Evolutionary conservation across 805 yeast genomes (phyloP), one percentile per base, ranked within the genome.

Genomic region (Citeromyces nyonsensis): DNA sequence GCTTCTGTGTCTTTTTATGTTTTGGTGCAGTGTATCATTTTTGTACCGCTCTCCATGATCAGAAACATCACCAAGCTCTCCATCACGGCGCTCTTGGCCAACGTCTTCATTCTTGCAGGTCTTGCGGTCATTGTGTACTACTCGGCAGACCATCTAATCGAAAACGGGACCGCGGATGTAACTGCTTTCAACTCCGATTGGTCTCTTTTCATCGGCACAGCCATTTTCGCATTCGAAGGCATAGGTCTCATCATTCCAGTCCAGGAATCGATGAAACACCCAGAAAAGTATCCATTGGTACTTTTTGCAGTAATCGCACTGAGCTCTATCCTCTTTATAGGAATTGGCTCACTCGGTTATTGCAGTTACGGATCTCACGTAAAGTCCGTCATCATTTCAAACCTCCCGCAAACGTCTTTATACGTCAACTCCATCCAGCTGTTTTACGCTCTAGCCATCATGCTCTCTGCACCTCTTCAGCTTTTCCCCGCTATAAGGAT

Each of bases 171-270:
- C 1, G 73, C 73, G 1, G 59, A 57, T 6, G 59, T 79, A 24
- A 57, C 59, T 14, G 50, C 52, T 24, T 66, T 79, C 53, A 79
- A 79, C 48, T 38, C 56, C 22, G 57, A 63, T 4, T 80, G 82
- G 63, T 70, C 88, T 0, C 52, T 81, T 31, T 80, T 80, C 45
- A 73, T 80, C 32, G 93, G 93, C 6, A 82, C 81, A 5, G 86
- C 88, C 2, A 80, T 81, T 22, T 81, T 81, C 57, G 84, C 91
- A n/a, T 81, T 79, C 47, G 93, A 81, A 54, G 93, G 93, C 1
- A 79, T 81, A 36, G 91, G 93, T 0, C 57, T 81, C 30, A 76
- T 81, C 32, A 75, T 81, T 15, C 93, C 93, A 0, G 76, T 81
- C 33, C 84, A 80, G 44, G 82, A 80, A 42, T 76, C 91, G 2